Evolutionary conservation across 768 basidiomycete species (phyloP), one percentile per base, ranked within the genome.

Genomic region (Coprinopsis marcescibilis): DNA sequence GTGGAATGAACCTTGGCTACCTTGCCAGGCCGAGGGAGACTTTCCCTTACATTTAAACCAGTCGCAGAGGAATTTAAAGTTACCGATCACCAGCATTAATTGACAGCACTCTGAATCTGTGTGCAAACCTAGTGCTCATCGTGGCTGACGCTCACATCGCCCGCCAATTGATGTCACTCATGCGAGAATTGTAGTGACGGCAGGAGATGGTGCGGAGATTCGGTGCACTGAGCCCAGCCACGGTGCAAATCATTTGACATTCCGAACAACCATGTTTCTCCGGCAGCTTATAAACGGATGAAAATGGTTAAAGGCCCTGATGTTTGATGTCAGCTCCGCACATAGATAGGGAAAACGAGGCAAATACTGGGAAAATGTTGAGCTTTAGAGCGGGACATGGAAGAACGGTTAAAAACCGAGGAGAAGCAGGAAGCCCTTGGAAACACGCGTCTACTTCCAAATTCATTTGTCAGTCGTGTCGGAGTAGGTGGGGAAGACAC

Each of bases 241-340:
- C 38, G 21, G 38, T 17, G 38, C 21, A 40, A 40, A 24, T 40
- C 38, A n/a, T n/a, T 40, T 40, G 38, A 40, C 38, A 40, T 4
- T 6, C 20, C 7, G 17, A 40, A 23, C 38, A 40, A 40, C 25
- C 5, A 5, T 20, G 21, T 20, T 17, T 15, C 17, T 24, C 6
- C 21, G 20, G 21, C 12, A 8, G 29, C 29, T 32, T n/a, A n/a
- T 8, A n/a, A 8, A n/a, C n/a, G 29, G 29, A 8, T 36, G 35
- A 17, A 36, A 13, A 11, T 36, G 35, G 35, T 7, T 36, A 36
- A 36, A 36, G 17, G 10, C 35, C 8, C 19, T 36, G 35, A 36
- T 36, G 35, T 11, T 17, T 7, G 12, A 36, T 36, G 35, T 13
- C 35, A 36, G 17, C 21, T 11, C 15, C 38, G 38, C 25, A 19